phyloP scores from a whole-genome alignment of 129 eudicot genomes.

The Centaurea solstitialis region DNA sequence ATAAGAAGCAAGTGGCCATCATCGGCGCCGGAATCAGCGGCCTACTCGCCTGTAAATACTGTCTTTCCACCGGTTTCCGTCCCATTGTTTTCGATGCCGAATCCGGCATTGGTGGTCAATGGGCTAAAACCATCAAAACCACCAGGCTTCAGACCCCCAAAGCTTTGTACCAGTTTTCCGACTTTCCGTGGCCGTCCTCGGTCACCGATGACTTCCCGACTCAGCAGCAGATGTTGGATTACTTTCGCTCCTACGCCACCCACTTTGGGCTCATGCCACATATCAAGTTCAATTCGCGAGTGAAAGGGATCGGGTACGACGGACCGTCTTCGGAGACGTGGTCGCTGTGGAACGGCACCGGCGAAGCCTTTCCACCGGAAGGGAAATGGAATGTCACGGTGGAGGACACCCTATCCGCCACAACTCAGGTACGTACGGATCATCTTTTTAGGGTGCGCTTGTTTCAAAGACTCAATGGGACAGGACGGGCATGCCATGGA shows the following conservation, averaged over 20 bases:
- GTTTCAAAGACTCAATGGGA: no score
- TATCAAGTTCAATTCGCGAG: slow-evolving; percentile 46
- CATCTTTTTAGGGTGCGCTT: no score
- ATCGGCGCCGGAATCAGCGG: slow-evolving; percentile 74
- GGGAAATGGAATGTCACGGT: slow-evolving; percentile 64
- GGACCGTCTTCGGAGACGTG: slow-evolving; percentile 42
- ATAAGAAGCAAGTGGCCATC: slow-evolving; percentile 45
- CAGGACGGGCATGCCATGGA: no score
- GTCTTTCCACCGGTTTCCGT: slow-evolving; percentile 48
- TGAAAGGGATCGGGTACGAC: slow-evolving; percentile 39
- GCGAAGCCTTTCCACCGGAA: slow-evolving; percentile 38
- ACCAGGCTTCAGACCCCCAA: slow-evolving; percentile 60
- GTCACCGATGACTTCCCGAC: slow-evolving; percentile 46
- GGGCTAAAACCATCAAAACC: slow-evolving; percentile 51
- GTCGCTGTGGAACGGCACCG: slow-evolving; percentile 52
- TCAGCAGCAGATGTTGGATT: slow-evolving; percentile 42
- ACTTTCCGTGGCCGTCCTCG: slow-evolving; percentile 68
- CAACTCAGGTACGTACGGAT: slow-evolving; percentile 37
- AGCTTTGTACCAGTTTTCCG: slow-evolving; percentile 52
- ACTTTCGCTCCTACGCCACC: slow-evolving; percentile 55
- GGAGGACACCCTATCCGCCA: slow-evolving; percentile 27
- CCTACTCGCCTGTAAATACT: slow-evolving; percentile 66
- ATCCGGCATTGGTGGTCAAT: slow-evolving; percentile 56
- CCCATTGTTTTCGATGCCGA: slow-evolving; percentile 63
- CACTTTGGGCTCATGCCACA: slow-evolving; percentile 45